phyloP scores from a whole-genome alignment of 2,329 filamentous ascomycete genomes.

The Exophiala xenobiotica region DNA sequence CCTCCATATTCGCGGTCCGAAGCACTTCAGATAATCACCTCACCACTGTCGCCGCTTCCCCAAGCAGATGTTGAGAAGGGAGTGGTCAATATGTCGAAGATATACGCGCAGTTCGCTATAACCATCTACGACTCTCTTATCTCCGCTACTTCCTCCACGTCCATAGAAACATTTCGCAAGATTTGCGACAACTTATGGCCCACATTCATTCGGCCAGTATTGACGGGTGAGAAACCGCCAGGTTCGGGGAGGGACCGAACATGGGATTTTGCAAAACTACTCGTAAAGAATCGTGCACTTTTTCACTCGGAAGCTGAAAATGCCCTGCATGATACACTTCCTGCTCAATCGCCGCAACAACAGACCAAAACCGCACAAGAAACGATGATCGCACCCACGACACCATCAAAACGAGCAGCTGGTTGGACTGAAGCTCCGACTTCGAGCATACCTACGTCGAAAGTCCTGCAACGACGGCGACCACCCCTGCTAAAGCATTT shows the following conservation, averaged over 20 bases:
- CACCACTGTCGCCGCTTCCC: conserved; percentile 32
- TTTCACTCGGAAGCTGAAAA: conserved; percentile 49
- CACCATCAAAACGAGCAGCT: neutral
- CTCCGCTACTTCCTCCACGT: conserved; percentile 70
- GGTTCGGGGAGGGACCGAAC: conserved; percentile 53
- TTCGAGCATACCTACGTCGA: neutral
- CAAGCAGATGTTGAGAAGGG: conserved; percentile 17
- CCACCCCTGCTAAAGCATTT: conserved; percentile 43
- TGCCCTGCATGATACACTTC: conserved; percentile 39
- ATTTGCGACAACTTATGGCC: conserved; percentile 78
- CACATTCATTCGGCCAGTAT: conserved; percentile 75
- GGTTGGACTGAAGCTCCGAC: neutral
- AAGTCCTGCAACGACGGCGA: neutral
- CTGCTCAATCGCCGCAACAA: conserved; percentile 25
- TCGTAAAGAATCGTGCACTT: conserved; percentile 55
- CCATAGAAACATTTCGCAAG: conserved; percentile 69
- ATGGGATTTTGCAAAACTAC: conserved; percentile 79
- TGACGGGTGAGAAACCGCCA: conserved; percentile 59
- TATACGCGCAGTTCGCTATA: conserved; percentile 69
- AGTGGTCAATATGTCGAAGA: conserved; percentile 28
- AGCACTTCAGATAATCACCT: conserved; percentile 72
- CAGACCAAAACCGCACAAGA: neutral
- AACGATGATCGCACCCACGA: conserved; percentile 13
- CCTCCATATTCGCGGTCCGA: conserved; percentile 79
- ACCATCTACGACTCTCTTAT: conserved; percentile 85